Evolutionary conservation across 2,329 filamentous ascomycete species (phyloP).

Genomic region (Ophiognomonia clavigignenti-juglandacearum): DNA sequence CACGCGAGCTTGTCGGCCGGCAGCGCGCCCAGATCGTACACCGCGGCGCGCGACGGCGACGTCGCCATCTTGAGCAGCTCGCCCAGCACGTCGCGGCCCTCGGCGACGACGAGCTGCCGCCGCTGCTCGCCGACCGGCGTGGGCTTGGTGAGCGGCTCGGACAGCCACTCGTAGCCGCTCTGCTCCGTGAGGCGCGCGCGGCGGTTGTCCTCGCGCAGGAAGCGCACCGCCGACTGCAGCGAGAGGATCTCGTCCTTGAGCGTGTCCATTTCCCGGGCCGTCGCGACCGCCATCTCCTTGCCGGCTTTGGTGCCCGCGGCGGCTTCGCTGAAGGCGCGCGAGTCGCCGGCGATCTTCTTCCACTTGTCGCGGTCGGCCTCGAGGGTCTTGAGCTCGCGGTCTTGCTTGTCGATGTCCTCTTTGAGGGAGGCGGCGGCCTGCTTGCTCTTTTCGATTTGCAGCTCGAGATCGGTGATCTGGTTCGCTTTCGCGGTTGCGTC

Average conservation of each 20-base stretch:
- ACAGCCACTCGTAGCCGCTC: constrained; percentile 55
- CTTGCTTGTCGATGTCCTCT: constrained; percentile 62
- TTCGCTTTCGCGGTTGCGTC: constrained; percentile 76
- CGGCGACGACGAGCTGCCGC: constrained; percentile 48
- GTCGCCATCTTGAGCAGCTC: constrained; percentile 60
- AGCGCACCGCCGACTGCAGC: constrained; percentile 61
- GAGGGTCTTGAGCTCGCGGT: constrained; percentile 59
- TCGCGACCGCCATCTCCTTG: constrained; percentile 64
- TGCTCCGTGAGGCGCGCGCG: constrained; percentile 56
- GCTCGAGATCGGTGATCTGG: constrained; percentile 61
- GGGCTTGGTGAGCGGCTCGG: constrained; percentile 52
- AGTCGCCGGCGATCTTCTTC: constrained; percentile 66
- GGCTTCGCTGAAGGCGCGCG: constrained; percentile 47
- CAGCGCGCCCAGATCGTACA: constrained; percentile 55
- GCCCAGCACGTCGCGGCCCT: constrained; percentile 59
- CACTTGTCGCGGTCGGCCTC: constrained; percentile 65
- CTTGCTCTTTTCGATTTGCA: constrained; percentile 48
- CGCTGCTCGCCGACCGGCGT: constrained; percentile 42
- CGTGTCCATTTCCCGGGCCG: constrained; percentile 66
- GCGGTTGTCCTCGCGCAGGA: constrained; percentile 62
- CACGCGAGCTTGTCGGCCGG: constrained; percentile 60
- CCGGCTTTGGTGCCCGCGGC: constrained; percentile 46
- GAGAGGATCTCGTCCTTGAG: constrained; percentile 64
- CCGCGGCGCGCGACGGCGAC: constrained; percentile 41
- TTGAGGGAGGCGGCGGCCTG: constrained; percentile 47